Percentiles rank a stretch among this genome's conserved stretches.
Conservation (phyloP, 1,284 basidiomycete genomes). For the Crocinoboletus sp. region DNA sequence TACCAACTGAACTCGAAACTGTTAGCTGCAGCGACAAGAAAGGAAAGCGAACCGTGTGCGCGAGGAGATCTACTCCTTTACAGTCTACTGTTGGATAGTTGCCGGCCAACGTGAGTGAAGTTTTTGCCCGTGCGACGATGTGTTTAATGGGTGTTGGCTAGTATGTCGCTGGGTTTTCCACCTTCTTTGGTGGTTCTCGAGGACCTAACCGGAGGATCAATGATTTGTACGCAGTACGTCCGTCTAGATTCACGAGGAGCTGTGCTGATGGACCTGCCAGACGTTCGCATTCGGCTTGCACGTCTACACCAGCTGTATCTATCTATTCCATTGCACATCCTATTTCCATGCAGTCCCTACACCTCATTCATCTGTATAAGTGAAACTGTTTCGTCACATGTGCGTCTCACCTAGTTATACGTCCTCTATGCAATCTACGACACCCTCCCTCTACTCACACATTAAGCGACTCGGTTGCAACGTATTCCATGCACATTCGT, state of each 20-base stretch:
- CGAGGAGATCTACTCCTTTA: constrained; percentile 11
- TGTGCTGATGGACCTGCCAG: constrained; percentile 11
- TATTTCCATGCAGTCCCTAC: constrained; percentile 24
- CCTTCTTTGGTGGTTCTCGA: constrained; percentile 23
- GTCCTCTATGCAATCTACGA: constrained; percentile 17
- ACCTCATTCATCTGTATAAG: constrained; percentile 18
- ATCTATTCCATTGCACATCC: constrained; percentile 24
- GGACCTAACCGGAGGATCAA: constrained; percentile 20
- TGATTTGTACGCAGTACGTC: constrained; percentile 10
- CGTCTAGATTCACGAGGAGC: neutral
- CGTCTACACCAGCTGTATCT: constrained; percentile 12
- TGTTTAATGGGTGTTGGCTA: constrained; percentile 4
- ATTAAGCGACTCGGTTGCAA: neutral
- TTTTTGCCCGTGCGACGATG: neutral
- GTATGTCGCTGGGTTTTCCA: constrained; percentile 24
- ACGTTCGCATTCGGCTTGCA: constrained; percentile 7
- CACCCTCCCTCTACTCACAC: constrained; percentile 8
- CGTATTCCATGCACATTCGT: constrained; percentile 9
- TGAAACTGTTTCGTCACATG: constrained; percentile 6
- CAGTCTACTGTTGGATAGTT: constrained; percentile 22
- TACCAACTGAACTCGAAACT: constrained; percentile 18
- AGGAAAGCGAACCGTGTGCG: constrained; percentile 5
- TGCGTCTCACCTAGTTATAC: constrained; percentile 2
- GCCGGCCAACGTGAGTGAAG: constrained; percentile 23
- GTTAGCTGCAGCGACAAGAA: constrained; percentile 22